phyloP scores from a whole-genome alignment of 768 basidiomycete genomes.

The Clathrus columnatus region DNA sequence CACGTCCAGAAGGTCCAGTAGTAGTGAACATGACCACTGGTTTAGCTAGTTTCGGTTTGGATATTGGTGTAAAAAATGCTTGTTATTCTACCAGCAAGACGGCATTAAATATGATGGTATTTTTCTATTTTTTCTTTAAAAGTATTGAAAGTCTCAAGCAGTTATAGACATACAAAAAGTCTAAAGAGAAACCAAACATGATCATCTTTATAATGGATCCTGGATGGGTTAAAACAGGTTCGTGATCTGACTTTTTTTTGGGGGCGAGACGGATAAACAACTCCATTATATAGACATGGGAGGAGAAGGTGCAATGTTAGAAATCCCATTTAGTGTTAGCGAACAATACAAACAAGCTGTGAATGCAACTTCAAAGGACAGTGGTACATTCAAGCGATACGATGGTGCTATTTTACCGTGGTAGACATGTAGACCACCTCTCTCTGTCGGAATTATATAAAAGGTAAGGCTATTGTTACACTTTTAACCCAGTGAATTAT shows the following conservation, averaged over 20 bases:
- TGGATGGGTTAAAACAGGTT: constrained; percentile 33
- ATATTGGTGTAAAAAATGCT: constrained; percentile 21
- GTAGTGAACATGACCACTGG: constrained; percentile 28
- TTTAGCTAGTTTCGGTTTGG: constrained; percentile 26
- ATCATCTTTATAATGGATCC: constrained; percentile 26
- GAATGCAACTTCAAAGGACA: neutral
- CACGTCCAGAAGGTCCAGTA: constrained; percentile 19
- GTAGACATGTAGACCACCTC: too few species aligned
- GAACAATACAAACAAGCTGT: neutral
- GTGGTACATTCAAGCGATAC: constrained; percentile 15
- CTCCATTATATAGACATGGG: constrained; percentile 24
- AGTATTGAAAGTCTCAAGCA: constrained; percentile 14
- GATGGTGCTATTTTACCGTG: constrained; percentile 24
- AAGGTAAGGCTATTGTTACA: too few species aligned
- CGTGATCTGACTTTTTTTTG: neutral
- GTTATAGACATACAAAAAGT: constrained; percentile 30
- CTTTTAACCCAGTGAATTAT: too few species aligned
- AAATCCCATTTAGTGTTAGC: constrained; percentile 3
- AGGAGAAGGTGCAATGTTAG: constrained; percentile 21
- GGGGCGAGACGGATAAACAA: too few species aligned
- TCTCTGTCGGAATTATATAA: too few species aligned
- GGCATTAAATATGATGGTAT: constrained; percentile 33
- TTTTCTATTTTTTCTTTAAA: constrained; percentile 4
- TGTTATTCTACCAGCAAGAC: constrained; percentile 31
- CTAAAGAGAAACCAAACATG: constrained; percentile 25